These are phyloP conservation scores for Zalerion maritima DNA, from an alignment of 495 filamentous ascomycete species.

Conservation along the genomic window DNA sequence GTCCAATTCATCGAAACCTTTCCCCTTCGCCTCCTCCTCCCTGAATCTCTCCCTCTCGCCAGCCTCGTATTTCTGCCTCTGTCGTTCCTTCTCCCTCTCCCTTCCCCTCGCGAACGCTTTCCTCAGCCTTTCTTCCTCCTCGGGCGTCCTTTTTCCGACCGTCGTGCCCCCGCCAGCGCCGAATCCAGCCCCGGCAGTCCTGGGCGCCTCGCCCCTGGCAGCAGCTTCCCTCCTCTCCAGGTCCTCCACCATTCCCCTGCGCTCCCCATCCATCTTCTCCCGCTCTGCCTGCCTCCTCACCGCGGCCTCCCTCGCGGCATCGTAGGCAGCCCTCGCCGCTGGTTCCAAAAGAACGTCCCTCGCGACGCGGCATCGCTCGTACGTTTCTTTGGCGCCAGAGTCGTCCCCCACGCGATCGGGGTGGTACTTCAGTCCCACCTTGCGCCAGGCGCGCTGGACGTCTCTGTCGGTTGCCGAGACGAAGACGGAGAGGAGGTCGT, in stretches of 20 bases:
- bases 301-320: slow-evolving; percentile 23
- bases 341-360: slow-evolving; percentile 26
- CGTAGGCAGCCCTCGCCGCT: slow-evolving; percentile 26
- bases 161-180: slow-evolving; percentile 16
- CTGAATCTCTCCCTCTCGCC: slow-evolving; percentile 6
- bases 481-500: slow-evolving; percentile 26
- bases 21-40: slow-evolving; percentile 4
- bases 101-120: slow-evolving; percentile 28
- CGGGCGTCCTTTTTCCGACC: slow-evolving; percentile 15
- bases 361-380: slow-evolving; percentile 31
- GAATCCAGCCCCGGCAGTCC: slow-evolving; percentile 12
- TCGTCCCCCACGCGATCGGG: slow-evolving; percentile 33
- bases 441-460: slow-evolving; percentile 32
- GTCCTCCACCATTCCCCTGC: slow-evolving; percentile 18
- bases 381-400: slow-evolving; percentile 30
- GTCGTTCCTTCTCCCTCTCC: slow-evolving; percentile 8
- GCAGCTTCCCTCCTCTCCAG: slow-evolving; percentile 18
- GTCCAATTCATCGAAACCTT: slow-evolving; percentile 19
- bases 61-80: slow-evolving; percentile 4
- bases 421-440: slow-evolving; percentile 30
- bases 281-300: slow-evolving; percentile 18
- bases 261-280: slow-evolving; percentile 14
- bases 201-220: slow-evolving; percentile 8
- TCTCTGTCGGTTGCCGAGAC: slow-evolving; percentile 25
- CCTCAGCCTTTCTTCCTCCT: slow-evolving; percentile 21